Base-by-base conservation (phyloP, 495 filamentous ascomycete species). In the Viridothelium virens region DNA sequence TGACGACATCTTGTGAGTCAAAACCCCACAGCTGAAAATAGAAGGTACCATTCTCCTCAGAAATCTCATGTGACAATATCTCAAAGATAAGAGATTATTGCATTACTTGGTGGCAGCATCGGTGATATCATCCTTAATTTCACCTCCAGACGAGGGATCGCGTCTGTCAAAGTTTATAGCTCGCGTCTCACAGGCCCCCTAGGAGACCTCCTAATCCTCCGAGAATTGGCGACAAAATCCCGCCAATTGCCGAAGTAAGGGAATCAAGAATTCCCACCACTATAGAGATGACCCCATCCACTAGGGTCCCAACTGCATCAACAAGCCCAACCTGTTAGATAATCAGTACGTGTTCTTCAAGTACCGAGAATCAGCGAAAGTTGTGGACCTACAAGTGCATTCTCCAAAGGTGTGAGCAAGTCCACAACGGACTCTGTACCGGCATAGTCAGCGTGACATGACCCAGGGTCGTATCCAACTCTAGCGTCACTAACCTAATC, bases 201-300 rank as follows among this genome's bases (percentile, higher is more conserved):
- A 53, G 18, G n/a, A 53, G 48, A 18, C 48, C 48, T 14, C 16
- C 16, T 5, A 53, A 25, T 5, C 53, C 53, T 7, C 53, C 53
- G 5, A 59, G 18, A 9, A 59, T 31, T 34, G 25, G 25, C 7
- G 25, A n/a, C 4, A 59, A 31, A 4, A 59, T 6, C 1, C 25
- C 9, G 31, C 53, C 53, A 59, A 59, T 18, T 5, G 53, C 31
- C 2, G 53, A 59, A 2, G 53, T 36, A 36, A 59, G 25, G n/a
- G 25, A 33, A 14, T 59, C 53, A n/a, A 59, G 53, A 59, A 59
- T 59, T n/a, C 25, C 33, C 7, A 59, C 18, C 53, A 59, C 53
- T 4, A 36, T 34, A 9, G 33, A 7, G 31, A 59, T 18, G 33
- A 59, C 53, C 5, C 53, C 53, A 59, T 59, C 53, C 5, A 59